Conservation (phyloP, 108 stramenopile species). For the Cyclotella choctawhatcheeana region DNA sequence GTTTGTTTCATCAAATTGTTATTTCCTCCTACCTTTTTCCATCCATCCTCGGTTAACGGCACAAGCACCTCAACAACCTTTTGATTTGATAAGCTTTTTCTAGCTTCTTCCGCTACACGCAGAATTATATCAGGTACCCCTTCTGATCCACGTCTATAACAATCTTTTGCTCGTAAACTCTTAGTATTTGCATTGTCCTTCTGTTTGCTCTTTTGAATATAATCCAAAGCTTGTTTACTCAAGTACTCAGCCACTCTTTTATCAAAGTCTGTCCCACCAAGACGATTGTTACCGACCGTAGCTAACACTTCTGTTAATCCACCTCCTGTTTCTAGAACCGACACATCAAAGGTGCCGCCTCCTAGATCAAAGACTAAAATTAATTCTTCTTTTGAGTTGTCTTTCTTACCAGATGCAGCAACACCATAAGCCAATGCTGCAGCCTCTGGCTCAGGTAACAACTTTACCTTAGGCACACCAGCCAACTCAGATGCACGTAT, state of each 20-base stretch:
- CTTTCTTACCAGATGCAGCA: slow-evolving; percentile 18
- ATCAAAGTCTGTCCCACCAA: slow-evolving; percentile 96
- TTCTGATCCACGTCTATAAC: slow-evolving; percentile 40
- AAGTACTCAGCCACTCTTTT: slow-evolving; percentile 74
- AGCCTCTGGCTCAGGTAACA: slow-evolving; percentile 95
- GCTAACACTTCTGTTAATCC: slow-evolving; percentile 92
- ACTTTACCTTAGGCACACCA: slow-evolving; percentile 84
- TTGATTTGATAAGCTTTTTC: slow-evolving; percentile 78
- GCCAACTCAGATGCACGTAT: slow-evolving; percentile 82
- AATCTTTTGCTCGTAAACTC: slow-evolving; percentile 10
- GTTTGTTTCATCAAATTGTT: not conserved
- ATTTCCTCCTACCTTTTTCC: slow-evolving; percentile 47
- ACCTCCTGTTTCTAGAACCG: slow-evolving; percentile 83
- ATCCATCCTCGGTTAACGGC: slow-evolving; percentile 74
- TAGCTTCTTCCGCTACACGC: slow-evolving; percentile 67
- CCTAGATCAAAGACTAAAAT: slow-evolving; percentile 96
- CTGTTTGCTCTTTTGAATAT: slow-evolving; percentile 39
- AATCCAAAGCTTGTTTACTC: slow-evolving; percentile 28
- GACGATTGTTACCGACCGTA: slow-evolving; percentile 83
- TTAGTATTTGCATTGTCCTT: not conserved
- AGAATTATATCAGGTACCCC: slow-evolving; percentile 57
- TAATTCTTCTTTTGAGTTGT: slow-evolving; percentile 63
- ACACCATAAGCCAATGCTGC: slow-evolving; percentile 94
- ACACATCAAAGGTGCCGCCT: slow-evolving; percentile 96
- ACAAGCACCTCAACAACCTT: slow-evolving; percentile 57